A percentile compares a stretch with the other conserved stretches of the same genome.
Conservation (phyloP, 1,139 yeast genomes). For the Sugiyamaella castrensis region DNA sequence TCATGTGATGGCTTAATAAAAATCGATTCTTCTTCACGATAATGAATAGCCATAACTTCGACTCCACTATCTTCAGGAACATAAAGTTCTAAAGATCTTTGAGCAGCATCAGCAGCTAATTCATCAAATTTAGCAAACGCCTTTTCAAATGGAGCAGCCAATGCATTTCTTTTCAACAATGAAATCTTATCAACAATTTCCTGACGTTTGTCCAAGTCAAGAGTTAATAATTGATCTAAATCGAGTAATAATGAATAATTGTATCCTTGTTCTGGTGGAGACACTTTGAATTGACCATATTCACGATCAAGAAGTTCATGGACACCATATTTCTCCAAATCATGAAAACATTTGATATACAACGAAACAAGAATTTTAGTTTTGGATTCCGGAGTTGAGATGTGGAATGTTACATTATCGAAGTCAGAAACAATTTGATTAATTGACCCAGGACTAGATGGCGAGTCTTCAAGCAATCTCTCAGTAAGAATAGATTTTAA, state of each 20-base stretch:
- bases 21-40: conserved; percentile 91
- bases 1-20: conserved; percentile 91
- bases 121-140: conserved; percentile 79
- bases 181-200: conserved; percentile 63
- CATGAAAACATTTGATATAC: conserved; percentile 73
- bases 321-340: conserved; percentile 63
- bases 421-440: conserved; percentile 92
- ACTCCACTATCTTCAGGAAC: conserved; percentile 53
- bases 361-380: conserved; percentile 64
- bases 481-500: conserved; percentile 43
- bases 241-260: conserved; percentile 76
- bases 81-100: conserved; percentile 49
- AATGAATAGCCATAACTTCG: conserved; percentile 69
- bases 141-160: conserved; percentile 89
- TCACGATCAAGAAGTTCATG: conserved; percentile 42
- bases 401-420: conserved; percentile 91
- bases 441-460: conserved; percentile 53
- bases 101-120: conserved; percentile 50
- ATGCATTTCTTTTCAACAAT: conserved; percentile 74
- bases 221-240: conserved; percentile 44
- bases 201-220: conserved; percentile 44
- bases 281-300: conserved; percentile 42
- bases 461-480: conserved; percentile 39
- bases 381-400: conserved; percentile 76
- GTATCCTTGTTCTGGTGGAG: conserved; percentile 68